These are phyloP conservation scores for Daldinia caldariorum DNA, from an alignment of 495 filamentous ascomycete genomes.

Conservation along the genomic window DNA sequence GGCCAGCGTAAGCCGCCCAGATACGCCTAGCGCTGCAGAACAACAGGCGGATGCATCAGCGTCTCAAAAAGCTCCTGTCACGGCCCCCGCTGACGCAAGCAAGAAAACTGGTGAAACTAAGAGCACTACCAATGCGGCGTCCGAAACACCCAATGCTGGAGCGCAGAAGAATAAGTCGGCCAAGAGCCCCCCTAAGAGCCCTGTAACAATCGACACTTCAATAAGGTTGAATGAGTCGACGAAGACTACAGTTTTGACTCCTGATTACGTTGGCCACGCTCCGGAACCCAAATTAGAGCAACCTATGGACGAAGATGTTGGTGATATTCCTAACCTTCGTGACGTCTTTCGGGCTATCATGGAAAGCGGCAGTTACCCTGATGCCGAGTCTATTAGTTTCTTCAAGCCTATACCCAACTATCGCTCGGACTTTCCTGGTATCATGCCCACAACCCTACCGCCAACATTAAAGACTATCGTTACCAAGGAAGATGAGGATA, in stretches of 20 bases:
- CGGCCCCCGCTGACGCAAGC: constrained; percentile 12
- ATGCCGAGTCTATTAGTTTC: constrained; percentile 46
- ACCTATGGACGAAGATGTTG: constrained; percentile 45
- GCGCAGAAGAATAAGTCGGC: constrained; percentile 35
- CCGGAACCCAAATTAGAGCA: constrained; percentile 43
- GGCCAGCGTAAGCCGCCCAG: constrained; percentile 44
- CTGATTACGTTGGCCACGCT: constrained; percentile 43
- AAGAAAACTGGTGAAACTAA: constrained; percentile 29
- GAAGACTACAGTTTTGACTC: constrained; percentile 48
- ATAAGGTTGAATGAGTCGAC: constrained; percentile 49
- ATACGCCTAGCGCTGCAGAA: constrained; percentile 40
- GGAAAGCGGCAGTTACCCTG: constrained; percentile 30
- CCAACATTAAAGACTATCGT: constrained; percentile 59
- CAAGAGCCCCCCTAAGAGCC: constrained; percentile 38
- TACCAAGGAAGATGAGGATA: constrained; percentile 60
- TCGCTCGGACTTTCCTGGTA: constrained; percentile 29
- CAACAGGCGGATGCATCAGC: constrained; percentile 24
- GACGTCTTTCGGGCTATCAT: constrained; percentile 46
- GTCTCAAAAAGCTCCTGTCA: constrained; percentile 28
- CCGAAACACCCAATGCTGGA: constrained; percentile 33
- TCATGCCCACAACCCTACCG: constrained; percentile 37
- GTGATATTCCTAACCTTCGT: constrained; percentile 45
- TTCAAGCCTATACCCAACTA: constrained; percentile 44
- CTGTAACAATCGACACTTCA: constrained; percentile 43
- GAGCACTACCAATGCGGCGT: constrained; percentile 18